Evolutionary conservation across 805 yeast species (phyloP), one percentile per base, ranked within the genome.

Genomic region (Sugiyamaella valdiviana): DNA sequence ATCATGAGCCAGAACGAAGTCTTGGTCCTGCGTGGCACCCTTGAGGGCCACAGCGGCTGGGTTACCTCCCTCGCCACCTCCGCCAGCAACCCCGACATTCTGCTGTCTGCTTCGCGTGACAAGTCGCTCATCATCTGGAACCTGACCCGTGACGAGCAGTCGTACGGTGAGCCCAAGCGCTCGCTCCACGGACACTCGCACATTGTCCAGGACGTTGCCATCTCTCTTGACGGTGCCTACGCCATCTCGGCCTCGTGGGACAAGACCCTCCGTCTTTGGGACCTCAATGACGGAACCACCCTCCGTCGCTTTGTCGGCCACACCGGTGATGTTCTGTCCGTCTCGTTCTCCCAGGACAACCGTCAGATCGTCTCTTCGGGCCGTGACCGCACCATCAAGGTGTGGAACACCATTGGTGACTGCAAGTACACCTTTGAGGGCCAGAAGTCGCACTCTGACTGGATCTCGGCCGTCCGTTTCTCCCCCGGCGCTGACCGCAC

Each of bases 241-340:
- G 98, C 97, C 69, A 78, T 93, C 73, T 93, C 99, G 59, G 96
- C 95, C 68, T 93, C 99, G 66, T 93, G 99, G 99, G 99, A 93
- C 76, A 88, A 85, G 80, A 90, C 99, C 70, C 80, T 95, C 73
- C 91, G 98, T 82, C 83, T 93, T 70, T 93, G 99, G 99, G 89
- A 88, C 74, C 80, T 93, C 67, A 83, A 82, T 72, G 79, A 90
- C 65, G 99, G 98, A 79, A 87, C 82, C 75, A 82, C 89, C 69
- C 78, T 89, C 73, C 81, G 81, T 72, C 90, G 96, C 78, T 93
- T 91, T 71, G 95, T 84, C 63, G 99, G 99, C 69, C 99, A 93
- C 95, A 81, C 80, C 63, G 86, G 89, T 69, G 99, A 93, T 74
- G 99, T 93, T 63, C 77, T 90, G 77, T 90, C 98, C 57, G 97